These are phyloP conservation scores for Lactarius trivialis DNA, from an alignment of 768 basidiomycete species.

Conservation along the genomic window DNA sequence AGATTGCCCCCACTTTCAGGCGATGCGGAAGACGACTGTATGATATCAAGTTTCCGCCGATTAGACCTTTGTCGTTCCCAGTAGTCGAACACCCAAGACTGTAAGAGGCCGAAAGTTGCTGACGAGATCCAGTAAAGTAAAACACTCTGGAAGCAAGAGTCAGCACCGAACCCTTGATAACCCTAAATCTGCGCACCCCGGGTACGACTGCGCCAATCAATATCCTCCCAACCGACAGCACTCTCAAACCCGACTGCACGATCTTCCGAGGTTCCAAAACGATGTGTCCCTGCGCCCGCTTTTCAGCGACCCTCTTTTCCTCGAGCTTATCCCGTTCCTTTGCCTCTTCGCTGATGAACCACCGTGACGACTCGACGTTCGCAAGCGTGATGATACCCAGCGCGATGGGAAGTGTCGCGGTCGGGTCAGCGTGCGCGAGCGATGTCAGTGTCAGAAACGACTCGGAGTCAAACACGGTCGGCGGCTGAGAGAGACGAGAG, in stretches of 20 bases:
- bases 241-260: conserved; percentile 49
- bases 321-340: conserved; percentile 43
- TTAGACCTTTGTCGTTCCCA: conserved; percentile 41
- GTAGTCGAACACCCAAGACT: conserved; percentile 70
- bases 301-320: conserved; percentile 42
- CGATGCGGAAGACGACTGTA: background rate
- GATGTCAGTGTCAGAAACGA: conserved; percentile 69
- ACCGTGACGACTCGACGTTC: conserved; percentile 71
- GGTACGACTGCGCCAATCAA: conserved; percentile 61
- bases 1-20: background rate
- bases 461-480: conserved; percentile 68
- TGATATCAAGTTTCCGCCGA: background rate
- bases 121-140: conserved; percentile 75
- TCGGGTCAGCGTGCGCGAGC: conserved; percentile 64
- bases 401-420: conserved; percentile 58
- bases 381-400: conserved; percentile 71
- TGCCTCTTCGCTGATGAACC: conserved; percentile 60
- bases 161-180: background rate
- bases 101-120: conserved; percentile 63
- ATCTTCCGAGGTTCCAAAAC: conserved; percentile 43
- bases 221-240: conserved; percentile 60
- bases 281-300: conserved; percentile 37
- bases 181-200: conserved; percentile 44
- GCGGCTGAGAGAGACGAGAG: conserved; percentile 46
- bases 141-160: conserved; percentile 42